Percentiles rank a stretch among this genome's conserved stretches.
Conservation (phyloP, 2,329 filamentous ascomycete species). For the Aspergillus candidus region DNA sequence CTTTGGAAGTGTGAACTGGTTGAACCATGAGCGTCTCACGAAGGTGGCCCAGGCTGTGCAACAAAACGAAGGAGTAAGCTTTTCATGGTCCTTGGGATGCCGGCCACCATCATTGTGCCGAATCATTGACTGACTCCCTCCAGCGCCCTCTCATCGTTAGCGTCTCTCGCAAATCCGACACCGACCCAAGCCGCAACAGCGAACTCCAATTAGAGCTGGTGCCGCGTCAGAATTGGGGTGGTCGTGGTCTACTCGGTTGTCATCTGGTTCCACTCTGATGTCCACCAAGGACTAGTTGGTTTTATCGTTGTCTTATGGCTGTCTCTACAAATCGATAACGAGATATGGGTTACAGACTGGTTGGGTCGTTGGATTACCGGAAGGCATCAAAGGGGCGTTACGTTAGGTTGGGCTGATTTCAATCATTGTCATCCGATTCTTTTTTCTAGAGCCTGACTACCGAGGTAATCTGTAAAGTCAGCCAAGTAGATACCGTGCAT, state of each 20-base stretch:
- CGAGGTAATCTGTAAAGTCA: too few relatives aligned
- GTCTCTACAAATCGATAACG: constrained; percentile 9
- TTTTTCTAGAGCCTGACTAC: too few relatives aligned
- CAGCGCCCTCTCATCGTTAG: constrained; percentile 68
- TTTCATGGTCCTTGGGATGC: neutral
- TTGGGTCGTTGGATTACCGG: constrained; percentile 2
- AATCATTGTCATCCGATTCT: too few relatives aligned
- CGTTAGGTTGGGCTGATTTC: too few relatives aligned
- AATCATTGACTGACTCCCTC: constrained; percentile 3
- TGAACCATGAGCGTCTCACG: constrained; percentile 78
- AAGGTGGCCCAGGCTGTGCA: constrained; percentile 88
- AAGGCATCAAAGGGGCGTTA: constrained; percentile 8
- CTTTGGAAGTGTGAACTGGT: constrained; percentile 77
- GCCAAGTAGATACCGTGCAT: too few relatives aligned
- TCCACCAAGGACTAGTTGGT: constrained; percentile 1
- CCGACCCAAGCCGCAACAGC: constrained; percentile 39
- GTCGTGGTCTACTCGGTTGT: constrained; percentile 81
- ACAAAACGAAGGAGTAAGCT: constrained; percentile 76
- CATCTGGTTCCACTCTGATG: constrained; percentile 73
- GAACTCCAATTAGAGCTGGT: constrained; percentile 66
- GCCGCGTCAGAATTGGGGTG: constrained; percentile 80
- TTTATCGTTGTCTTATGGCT: constrained; percentile 1
- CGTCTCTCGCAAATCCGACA: constrained; percentile 47
- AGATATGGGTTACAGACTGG: constrained; percentile 12
- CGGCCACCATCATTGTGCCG: neutral